Evolutionary conservation across 129 eudicot species (phyloP), one percentile per base, ranked within the genome.

Genomic region (Saussurea involucrata): DNA sequence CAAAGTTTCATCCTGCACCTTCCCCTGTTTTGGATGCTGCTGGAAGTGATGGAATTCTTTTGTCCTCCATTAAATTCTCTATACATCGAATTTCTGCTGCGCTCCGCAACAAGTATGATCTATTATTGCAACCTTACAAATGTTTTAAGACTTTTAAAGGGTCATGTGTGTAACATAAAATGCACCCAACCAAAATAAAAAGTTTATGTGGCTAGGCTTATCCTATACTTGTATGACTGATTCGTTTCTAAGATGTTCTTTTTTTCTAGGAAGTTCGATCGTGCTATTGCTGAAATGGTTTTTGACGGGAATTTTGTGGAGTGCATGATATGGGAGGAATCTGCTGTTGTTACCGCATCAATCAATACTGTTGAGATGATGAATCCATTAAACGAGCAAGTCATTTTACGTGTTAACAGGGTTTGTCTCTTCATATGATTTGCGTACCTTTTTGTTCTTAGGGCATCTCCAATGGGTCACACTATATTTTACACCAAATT

Each of bases 1-100:
- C 99, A 73, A 88, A 89, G 82, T 95, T 95, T 77, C 89, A 88
- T 81, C 96, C 97, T 57, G 78, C 82, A 63, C 79, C 88, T 72
- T 82, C 86, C 67, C 46, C 73, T n/a, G 64, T 75, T 80, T 70
- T 75, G 61, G 92, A 90, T 70, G 76, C 87, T 79, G 44, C 89
- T 46, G 66, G 88, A n/a, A 79, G 75, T 86, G 90, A 86, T 83
- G 78, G 87, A 69, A 71, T 83, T 49, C 83, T 71, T 83, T 55
- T 88, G 73, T 87, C 89, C 34, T 90, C 89, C 42, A 63, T 91
- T 66, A 92, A 89, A 42, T 78, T 90, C 71, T 86, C 81, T 71
- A 86, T 89, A 32, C 69, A 34, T 72, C 87, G 76, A 81, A 80
- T 88, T 40, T 83, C 89, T 74, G 82, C 88, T 53, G 83, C 88